These are phyloP conservation scores for Amanita pseudoporphyria DNA, from an alignment of 768 basidiomycete species.

Conservation along the genomic window DNA sequence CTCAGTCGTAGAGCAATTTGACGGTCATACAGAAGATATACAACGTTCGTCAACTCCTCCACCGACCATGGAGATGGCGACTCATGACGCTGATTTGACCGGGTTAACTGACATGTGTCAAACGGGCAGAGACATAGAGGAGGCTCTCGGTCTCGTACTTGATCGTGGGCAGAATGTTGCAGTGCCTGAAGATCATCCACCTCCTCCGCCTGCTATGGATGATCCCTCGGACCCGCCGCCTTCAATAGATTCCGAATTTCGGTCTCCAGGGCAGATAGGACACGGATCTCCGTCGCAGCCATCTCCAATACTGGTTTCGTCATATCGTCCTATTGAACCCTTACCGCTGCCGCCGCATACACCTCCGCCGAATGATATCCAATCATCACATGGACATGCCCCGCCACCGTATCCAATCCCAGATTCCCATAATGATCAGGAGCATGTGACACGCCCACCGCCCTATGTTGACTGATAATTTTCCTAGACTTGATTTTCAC, in stretches of 20 bases:
- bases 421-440: constrained; percentile 36
- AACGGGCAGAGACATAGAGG: constrained; percentile 38
- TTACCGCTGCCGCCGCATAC: constrained; percentile 18
- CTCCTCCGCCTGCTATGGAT: constrained; percentile 77
- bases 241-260: constrained; percentile 76
- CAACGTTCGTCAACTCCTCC: constrained; percentile 60
- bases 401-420: constrained; percentile 72
- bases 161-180: constrained; percentile 37
- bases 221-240: constrained; percentile 86
- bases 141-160: constrained; percentile 48
- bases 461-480: constrained; percentile 51
- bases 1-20: constrained; percentile 60
- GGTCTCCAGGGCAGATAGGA: constrained; percentile 32
- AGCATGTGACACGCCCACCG: constrained; percentile 47
- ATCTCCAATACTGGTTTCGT: constrained; percentile 22
- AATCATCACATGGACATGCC: constrained; percentile 44
- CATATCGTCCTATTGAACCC: constrained; percentile 21
- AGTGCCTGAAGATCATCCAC: constrained; percentile 32
- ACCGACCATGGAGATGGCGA: constrained; percentile 67
- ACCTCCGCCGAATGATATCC: constrained; percentile 23
- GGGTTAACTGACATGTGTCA: constrained; percentile 49
- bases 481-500: too few relatives aligned
- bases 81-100: constrained; percentile 61
- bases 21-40: constrained; percentile 67
- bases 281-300: constrained; percentile 23